Evolutionary conservation across 495 filamentous ascomycete species (phyloP).

Genomic region (Xylaria acuta): DNA sequence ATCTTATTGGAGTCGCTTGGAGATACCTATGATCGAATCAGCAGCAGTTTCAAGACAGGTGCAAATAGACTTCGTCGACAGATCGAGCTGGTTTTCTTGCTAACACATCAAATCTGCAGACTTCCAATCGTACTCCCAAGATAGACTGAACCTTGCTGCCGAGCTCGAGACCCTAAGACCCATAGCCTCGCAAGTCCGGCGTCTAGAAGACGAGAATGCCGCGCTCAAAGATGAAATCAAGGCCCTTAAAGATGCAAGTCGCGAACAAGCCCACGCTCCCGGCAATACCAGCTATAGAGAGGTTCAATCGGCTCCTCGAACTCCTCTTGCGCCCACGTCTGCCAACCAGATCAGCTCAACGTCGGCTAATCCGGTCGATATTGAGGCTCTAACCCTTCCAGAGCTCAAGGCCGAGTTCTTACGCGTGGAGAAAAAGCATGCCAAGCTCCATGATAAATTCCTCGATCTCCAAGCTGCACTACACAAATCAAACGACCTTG

Average conservation of each 20-base stretch:
- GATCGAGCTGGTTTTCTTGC: not conserved
- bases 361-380: slow-evolving; percentile 20
- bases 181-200: slow-evolving; percentile 33
- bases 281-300: not conserved
- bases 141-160: slow-evolving; percentile 30
- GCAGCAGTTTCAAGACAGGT: slow-evolving; percentile 45
- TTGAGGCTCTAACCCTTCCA: slow-evolving; percentile 31
- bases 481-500: slow-evolving; percentile 32
- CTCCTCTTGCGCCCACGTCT: slow-evolving; percentile 35
- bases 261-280: slow-evolving; percentile 2
- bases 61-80: slow-evolving; percentile 23
- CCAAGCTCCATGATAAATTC: slow-evolving; percentile 35
- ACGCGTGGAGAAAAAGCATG: slow-evolving; percentile 38
- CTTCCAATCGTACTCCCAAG: slow-evolving; percentile 25
- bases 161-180: slow-evolving; percentile 42
- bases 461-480: slow-evolving; percentile 46
- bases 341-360: slow-evolving; percentile 30
- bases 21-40: slow-evolving; percentile 47
- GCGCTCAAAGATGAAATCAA: slow-evolving; percentile 43
- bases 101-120: slow-evolving; percentile 10
- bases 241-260: slow-evolving; percentile 21
- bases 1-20: slow-evolving; percentile 49
- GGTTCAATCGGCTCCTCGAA: slow-evolving; percentile 20
- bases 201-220: slow-evolving; percentile 45
- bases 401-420: slow-evolving; percentile 40